These are phyloP conservation scores for Cladochytrium replicatum DNA, from an alignment of 192 early-diverging fungal species.

Conservation along the genomic window DNA sequence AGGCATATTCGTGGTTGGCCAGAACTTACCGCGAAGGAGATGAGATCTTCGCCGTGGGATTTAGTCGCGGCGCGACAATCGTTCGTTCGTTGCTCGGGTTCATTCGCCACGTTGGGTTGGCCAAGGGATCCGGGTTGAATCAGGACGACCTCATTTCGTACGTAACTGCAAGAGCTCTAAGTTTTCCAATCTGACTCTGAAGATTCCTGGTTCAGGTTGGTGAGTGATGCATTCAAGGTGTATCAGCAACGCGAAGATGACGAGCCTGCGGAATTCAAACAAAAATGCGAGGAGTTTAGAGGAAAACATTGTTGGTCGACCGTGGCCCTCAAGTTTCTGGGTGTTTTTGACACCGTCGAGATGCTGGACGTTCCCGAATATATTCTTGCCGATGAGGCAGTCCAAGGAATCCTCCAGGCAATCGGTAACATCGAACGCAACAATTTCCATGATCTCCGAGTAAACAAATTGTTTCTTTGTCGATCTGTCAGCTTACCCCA, in stretches of 20 bases:
- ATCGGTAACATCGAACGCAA: slow-evolving; percentile 7
- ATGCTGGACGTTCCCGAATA: slow-evolving; percentile 7
- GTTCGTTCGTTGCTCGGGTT: slow-evolving; percentile 8
- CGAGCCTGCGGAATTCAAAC: too few species aligned
- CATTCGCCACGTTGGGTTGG: slow-evolving; percentile 11
- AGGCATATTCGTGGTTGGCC: slow-evolving; percentile 10
- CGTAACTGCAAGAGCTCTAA: too few species aligned
- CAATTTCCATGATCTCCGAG: slow-evolving; percentile 8
- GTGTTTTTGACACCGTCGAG: slow-evolving; percentile 12
- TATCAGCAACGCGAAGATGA: slow-evolving; percentile 3
- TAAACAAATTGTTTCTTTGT: too few species aligned
- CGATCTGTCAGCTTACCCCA: too few species aligned
- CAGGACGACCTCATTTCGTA: too few species aligned
- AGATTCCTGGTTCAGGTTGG: not conserved
- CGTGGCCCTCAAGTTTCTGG: slow-evolving; percentile 12
- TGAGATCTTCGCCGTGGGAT: slow-evolving; percentile 10
- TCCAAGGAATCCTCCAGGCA: too few species aligned
- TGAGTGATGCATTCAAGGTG: slow-evolving; percentile 4
- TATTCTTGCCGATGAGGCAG: too few species aligned
- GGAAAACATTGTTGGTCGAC: slow-evolving; percentile 1
- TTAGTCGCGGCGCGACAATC: slow-evolving; percentile 10
- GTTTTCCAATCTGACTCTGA: not conserved
- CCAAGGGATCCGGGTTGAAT: too few species aligned
- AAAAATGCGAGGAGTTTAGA: slow-evolving; percentile 2
- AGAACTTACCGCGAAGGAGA: slow-evolving; percentile 6